Evolutionary conservation across 2,329 filamentous ascomycete species (phyloP), one percentile per base, ranked within the genome.

Genomic region (Penicillium sp.): DNA sequence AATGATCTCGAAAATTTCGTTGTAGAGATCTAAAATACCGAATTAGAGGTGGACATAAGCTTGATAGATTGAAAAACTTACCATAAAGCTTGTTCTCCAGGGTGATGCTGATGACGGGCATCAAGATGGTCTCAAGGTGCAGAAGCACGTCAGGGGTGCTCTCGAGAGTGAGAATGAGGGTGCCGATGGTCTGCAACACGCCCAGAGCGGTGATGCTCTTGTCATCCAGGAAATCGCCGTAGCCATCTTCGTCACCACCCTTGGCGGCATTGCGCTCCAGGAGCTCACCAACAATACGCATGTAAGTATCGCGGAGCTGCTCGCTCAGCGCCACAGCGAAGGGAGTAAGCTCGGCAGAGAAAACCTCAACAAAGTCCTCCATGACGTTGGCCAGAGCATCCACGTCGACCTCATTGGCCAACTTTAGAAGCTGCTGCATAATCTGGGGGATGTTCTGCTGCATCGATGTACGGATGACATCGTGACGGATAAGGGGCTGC

Each of bases 301-400:
- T 82, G 68, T 99, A 99, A 0, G 94, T 99, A 68, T 99, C 94
- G 41, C 93, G 87, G 46, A 99, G 81, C 75, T 99, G 94, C 76
- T 97, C 92, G 68, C 91, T 96, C 4, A 99, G 81, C 5, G 94
- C 94, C 32, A 99, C 93, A 12, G 94, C 94, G 67, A 99, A 99
- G 3, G 94, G 94, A 6, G 94, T 97, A 45, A 99, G 82, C 72
- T 99, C 94, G 3, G 91, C 84, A n/a, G 94, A 93, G 70, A 99
- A 99, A 3, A 97, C 92, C 74, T 99, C 94, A 44, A 99, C 94
- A 70, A 99, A 99, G 70, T 99, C 94, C 75, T 99, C 94, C 94
- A 99, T 99, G 38, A 99, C 94, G 68, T 97, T 97, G 23, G 94
- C 93, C 39, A 99, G 81, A 6, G 94, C 92, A 73, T 99, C 94